These are phyloP conservation scores for Antrodiella citrinella DNA, from an alignment of 768 basidiomycete genomes.

Conservation along the genomic window DNA sequence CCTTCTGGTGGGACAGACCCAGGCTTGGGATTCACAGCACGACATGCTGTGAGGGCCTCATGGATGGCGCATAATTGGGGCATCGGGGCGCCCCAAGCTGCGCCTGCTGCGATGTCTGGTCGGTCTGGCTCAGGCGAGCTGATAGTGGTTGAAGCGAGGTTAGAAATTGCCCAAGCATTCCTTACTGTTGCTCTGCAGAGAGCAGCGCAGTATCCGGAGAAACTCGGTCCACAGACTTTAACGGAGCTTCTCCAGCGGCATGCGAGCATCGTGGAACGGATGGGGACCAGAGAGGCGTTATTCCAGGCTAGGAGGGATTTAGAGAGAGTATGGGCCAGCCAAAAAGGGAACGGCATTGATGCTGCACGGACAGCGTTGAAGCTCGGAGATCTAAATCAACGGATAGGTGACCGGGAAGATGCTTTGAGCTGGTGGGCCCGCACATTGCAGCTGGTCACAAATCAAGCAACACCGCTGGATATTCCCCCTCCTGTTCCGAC, in stretches of 20 bases:
- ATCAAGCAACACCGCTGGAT: constrained; percentile 14
- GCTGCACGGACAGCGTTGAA: constrained; percentile 54
- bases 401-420: constrained; percentile 42
- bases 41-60: constrained; percentile 57
- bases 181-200: constrained; percentile 40
- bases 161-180: constrained; percentile 47
- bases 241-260: constrained; percentile 47
- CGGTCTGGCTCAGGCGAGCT: constrained; percentile 28
- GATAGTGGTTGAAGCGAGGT: constrained; percentile 43
- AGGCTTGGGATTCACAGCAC: constrained; percentile 49
- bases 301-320: constrained; percentile 50
- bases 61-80: constrained; percentile 72
- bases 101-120: constrained; percentile 25
- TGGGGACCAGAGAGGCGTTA: constrained; percentile 43
- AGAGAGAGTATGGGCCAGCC: constrained; percentile 46
- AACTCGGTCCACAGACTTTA: constrained; percentile 42
- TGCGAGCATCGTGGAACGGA: constrained; percentile 50
- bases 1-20: constrained; percentile 60
- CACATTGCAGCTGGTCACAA: constrained; percentile 40
- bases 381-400: constrained; percentile 56
- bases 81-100: constrained; percentile 24
- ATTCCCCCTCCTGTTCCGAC: constrained; percentile 25
- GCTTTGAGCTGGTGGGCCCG: constrained; percentile 66
- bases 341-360: constrained; percentile 30
- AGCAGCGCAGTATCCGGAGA: constrained; percentile 33